Conservation (phyloP, 164 flowering plant genomes). For the Nymphaea colorata region DNA sequence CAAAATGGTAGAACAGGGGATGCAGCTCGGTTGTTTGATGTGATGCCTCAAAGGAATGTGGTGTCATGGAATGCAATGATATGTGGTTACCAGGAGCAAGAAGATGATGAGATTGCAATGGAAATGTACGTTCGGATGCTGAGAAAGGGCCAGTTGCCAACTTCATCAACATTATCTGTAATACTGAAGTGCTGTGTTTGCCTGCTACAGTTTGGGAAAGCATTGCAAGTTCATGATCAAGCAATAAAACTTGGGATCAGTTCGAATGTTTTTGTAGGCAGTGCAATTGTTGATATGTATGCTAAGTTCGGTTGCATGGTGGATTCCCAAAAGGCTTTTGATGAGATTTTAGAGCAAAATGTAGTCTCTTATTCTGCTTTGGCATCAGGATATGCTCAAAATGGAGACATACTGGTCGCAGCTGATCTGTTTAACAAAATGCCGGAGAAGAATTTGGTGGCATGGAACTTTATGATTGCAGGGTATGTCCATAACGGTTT, state of each 20-base stretch:
- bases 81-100: slow-evolving; percentile 1
- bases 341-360: not conserved
- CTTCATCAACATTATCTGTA: not conserved
- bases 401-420: slow-evolving; percentile 1
- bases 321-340: not conserved
- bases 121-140: not conserved
- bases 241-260: not conserved
- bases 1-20: slow-evolving; percentile 4
- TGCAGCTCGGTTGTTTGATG: not conserved
- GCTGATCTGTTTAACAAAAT: not conserved
- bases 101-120: slow-evolving; percentile 1
- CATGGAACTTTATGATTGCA: slow-evolving; percentile 12
- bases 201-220: not conserved
- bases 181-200: slow-evolving; percentile 2
- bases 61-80: slow-evolving; percentile 6
- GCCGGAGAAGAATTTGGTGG: slow-evolving; percentile 6
- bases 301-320: slow-evolving; percentile 15
- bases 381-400: not conserved
- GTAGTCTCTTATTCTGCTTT: slow-evolving; percentile 1
- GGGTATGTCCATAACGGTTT: slow-evolving; percentile 12
- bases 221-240: not conserved
- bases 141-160: not conserved
- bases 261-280: slow-evolving; percentile 1
- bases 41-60: not conserved
- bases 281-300: slow-evolving; percentile 17